Percentiles rank a stretch among this genome's conserved stretches.
Conservation (phyloP, 441 rosid species). For the Kokia cookei region DNA sequence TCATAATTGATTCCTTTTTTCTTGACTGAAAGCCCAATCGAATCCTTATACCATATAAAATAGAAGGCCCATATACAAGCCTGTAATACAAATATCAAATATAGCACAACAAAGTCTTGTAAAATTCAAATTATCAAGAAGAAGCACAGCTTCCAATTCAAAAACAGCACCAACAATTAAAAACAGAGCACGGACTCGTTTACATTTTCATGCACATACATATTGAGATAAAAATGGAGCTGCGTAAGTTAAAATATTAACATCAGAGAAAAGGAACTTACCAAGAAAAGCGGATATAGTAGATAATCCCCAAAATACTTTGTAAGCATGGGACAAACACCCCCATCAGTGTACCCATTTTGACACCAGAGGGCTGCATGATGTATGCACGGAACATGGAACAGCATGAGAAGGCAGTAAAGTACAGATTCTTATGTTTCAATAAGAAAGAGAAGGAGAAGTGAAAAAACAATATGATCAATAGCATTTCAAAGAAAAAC, state of each 20-base stretch:
- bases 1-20: background rate
- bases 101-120: background rate
- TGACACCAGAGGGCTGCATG: conserved; percentile 63
- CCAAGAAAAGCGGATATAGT: conserved; percentile 98
- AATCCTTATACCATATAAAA: background rate
- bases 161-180: background rate
- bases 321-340: conserved; percentile 98
- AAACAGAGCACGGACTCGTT: background rate
- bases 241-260: background rate
- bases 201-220: background rate
- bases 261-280: conserved; percentile 20
- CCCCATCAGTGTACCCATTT: conserved; percentile 99
- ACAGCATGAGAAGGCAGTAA: conserved; percentile 19
- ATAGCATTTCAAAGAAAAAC: background rate
- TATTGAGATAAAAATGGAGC: background rate
- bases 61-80: background rate
- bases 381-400: conserved; percentile 22
- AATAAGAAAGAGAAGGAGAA: background rate
- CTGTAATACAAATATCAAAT: background rate
- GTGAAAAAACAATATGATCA: background rate
- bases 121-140: background rate
- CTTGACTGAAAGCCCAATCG: background rate
- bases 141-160: background rate
- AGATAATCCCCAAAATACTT: conserved; percentile 96
- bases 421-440: background rate